Conservation (phyloP, 129 eudicot species). For the Saussurea involucrata region DNA sequence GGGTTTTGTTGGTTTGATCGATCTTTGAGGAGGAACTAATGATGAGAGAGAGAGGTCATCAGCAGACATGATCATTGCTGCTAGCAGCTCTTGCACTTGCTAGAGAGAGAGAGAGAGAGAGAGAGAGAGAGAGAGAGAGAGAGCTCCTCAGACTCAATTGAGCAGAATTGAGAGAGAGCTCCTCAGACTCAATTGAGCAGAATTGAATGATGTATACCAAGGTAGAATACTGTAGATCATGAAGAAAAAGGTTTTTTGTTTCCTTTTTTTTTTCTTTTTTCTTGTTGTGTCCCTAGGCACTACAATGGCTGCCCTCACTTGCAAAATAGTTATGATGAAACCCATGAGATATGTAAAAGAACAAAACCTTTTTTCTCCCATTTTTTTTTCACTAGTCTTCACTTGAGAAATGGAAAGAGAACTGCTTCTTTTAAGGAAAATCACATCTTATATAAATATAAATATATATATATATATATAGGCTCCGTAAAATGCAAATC, state of each 20-base stretch:
- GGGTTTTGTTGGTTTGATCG: conserved; percentile 21
- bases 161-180: conserved; percentile 6
- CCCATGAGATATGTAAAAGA: conserved; percentile 15
- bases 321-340: conserved; percentile 30
- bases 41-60: conserved; percentile 38
- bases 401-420: conserved; percentile 2
- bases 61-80: conserved; percentile 37
- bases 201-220: conserved; percentile 13
- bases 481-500: too few species aligned
- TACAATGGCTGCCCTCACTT: conserved; percentile 27
- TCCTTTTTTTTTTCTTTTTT: conserved; percentile 1
- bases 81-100: conserved; percentile 2
- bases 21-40: conserved; percentile 26
- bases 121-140: conserved; percentile 20
- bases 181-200: background rate
- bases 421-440: conserved; percentile 6
- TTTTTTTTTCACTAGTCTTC: background rate
- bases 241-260: background rate
- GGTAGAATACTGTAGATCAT: conserved; percentile 12
- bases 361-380: background rate
- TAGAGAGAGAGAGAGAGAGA: conserved; percentile 10
- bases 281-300: conserved; percentile 25
- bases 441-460: background rate
- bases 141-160: background rate
- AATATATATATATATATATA: too few species aligned